Evolutionary conservation across 768 basidiomycete genomes (phyloP).

Genomic region (Scleroderma bovista): DNA sequence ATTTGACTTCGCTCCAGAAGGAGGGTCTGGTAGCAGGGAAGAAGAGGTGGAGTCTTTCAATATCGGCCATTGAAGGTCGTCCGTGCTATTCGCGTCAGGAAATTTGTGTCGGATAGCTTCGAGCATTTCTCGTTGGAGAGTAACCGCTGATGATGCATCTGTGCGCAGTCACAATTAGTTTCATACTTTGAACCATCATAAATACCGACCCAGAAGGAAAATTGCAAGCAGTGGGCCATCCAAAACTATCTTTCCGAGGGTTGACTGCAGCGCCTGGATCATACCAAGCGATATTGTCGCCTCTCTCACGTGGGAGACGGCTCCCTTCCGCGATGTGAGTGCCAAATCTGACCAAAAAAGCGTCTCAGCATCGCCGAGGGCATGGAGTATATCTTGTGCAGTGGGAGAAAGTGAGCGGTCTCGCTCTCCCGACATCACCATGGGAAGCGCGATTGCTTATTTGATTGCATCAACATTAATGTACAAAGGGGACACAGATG

Average conservation of each 20-base stretch:
- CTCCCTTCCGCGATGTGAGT: constrained; percentile 51
- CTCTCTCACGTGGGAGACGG: constrained; percentile 68
- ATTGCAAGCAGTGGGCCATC: constrained; percentile 53
- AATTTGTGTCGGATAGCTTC: constrained; percentile 78
- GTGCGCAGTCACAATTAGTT: neutral
- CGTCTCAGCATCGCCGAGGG: constrained; percentile 63
- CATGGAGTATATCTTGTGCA: constrained; percentile 51
- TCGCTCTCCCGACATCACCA: constrained; percentile 59
- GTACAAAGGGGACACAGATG: neutral
- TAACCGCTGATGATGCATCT: constrained; percentile 77
- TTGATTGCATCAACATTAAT: constrained; percentile 6
- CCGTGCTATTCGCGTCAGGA: constrained; percentile 31
- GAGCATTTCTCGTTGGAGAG: constrained; percentile 79
- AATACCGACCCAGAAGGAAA: constrained; percentile 51
- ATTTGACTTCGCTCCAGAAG: constrained; percentile 14
- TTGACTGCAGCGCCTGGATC: constrained; percentile 72
- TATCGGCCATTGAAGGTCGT: constrained; percentile 76
- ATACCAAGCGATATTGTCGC: constrained; percentile 65
- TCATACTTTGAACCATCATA: neutral
- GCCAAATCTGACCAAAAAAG: constrained; percentile 63
- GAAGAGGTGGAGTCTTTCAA: constrained; percentile 40
- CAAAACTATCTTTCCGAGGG: constrained; percentile 57
- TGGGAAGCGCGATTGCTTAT: constrained; percentile 76
- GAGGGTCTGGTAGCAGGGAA: constrained; percentile 22
- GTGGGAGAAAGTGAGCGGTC: constrained; percentile 36